Base-by-base conservation (phyloP, 202 grass and related monocot genomes). In the Saccharum hybrid region DNA sequence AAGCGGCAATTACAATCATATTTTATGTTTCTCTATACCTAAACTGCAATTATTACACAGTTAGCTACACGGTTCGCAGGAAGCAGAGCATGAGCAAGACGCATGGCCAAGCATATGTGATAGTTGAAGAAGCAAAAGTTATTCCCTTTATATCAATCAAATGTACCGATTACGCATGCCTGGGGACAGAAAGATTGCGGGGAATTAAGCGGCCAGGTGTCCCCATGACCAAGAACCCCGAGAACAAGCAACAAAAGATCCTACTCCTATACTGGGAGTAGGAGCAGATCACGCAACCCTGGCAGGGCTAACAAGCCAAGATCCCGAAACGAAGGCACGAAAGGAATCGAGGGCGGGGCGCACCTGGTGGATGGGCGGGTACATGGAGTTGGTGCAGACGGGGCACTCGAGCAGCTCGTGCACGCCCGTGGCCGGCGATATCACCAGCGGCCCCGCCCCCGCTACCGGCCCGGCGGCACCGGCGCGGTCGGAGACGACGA, bases 281-380 rank as follows among this genome's bases (percentile, higher is more conserved):
- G 7, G 60, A 48, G 52, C 36, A 21, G 71, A 81, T 77, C 77
- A 80, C 71, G 38, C 31, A 37, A 75, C 56, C 26, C 59, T 11
- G 74, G 19, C 15, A 71, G 51, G 59, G 59, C 23, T 18, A 31
- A 19, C 45, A 34, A 1, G 19, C 19, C 69, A 63, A 85, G 77
- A 88, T 74, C 75, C 59, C 10, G 41, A 64, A 57, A 39, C 19
- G 22, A 9, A 41, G 38, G 37, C 48, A 79, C 26, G 68, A 40
- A 63, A 45, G 16, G 56, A 40, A 82, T 68, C 80, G 14, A 56
- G 19, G 76, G n/a, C 11, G 42, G 4, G 41, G 28, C 86, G 26
- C 15, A 94, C 94, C 94, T 97, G 94, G 75, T 97, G 89, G 74
- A 97, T 97, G 66, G 94, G 94, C 56, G 94, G 94, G 77, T 94